phyloP scores from a whole-genome alignment of 768 basidiomycete species.

The Tephrocybe sp. region DNA sequence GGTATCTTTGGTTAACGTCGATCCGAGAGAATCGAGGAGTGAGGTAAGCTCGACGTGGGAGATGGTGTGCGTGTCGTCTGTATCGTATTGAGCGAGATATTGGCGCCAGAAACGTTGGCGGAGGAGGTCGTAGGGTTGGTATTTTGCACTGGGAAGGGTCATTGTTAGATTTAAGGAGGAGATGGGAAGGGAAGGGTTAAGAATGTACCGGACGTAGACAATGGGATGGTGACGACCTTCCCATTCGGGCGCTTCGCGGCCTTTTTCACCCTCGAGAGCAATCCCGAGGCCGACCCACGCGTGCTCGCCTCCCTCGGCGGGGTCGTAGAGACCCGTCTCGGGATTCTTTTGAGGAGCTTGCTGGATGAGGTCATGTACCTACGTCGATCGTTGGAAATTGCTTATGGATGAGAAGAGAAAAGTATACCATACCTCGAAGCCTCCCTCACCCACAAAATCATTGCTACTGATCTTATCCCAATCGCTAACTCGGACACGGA shows the following conservation, averaged over 20 bases:
- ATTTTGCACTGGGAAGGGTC: conserved; percentile 67
- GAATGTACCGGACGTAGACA: conserved; percentile 59
- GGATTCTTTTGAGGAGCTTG: conserved; percentile 65
- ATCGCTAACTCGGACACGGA: conserved; percentile 36
- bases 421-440: conserved; percentile 50
- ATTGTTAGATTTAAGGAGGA: neutral
- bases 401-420: too few relatives aligned
- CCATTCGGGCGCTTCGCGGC: conserved; percentile 42
- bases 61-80: conserved; percentile 71
- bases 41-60: conserved; percentile 87
- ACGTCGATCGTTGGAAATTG: neutral
- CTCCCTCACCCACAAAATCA: conserved; percentile 82
- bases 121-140: conserved; percentile 90
- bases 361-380: conserved; percentile 55
- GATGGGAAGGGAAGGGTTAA: neutral
- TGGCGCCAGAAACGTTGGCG: conserved; percentile 90
- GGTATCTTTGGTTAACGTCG: conserved; percentile 79
- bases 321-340: conserved; percentile 54
- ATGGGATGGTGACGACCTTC: conserved; percentile 69
- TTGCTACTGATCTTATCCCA: conserved; percentile 95
- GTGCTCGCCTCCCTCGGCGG: conserved; percentile 48
- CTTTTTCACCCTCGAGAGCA: conserved; percentile 59
- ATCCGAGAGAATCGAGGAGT: conserved; percentile 96
- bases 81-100: conserved; percentile 87
- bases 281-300: conserved; percentile 75